These are phyloP conservation scores for Fusarium aywerte DNA, from an alignment of 2,329 filamentous ascomycete species.

Conservation along the genomic window DNA sequence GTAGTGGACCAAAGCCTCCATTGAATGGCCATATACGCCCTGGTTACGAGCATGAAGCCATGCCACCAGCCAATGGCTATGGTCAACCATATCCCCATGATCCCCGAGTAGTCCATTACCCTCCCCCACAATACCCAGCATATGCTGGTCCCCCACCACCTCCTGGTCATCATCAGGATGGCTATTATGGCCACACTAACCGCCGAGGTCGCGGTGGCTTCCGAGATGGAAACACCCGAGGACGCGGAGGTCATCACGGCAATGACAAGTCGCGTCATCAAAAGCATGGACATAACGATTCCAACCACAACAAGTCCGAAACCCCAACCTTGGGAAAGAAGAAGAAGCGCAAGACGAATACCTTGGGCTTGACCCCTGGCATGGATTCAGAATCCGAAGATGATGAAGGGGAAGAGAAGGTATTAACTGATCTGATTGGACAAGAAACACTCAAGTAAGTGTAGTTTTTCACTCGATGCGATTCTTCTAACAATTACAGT, in stretches of 20 bases:
- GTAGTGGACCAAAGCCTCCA: constrained; percentile 52
- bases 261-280: constrained; percentile 58
- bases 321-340: constrained; percentile 66
- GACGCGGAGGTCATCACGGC: constrained; percentile 54
- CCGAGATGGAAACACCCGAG: constrained; percentile 55
- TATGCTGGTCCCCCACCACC: constrained; percentile 56
- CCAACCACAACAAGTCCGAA: constrained; percentile 50
- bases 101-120: constrained; percentile 51
- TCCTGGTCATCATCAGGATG: constrained; percentile 50
- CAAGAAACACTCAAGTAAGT: constrained; percentile 66
- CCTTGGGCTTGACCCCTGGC: constrained; percentile 75
- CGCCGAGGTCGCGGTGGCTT: constrained; percentile 52
- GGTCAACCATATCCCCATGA: constrained; percentile 55
- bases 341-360: constrained; percentile 78
- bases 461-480: not conserved
- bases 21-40: constrained; percentile 51
- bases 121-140: constrained; percentile 51
- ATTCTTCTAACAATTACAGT: constrained; percentile 49
- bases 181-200: constrained; percentile 51
- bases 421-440: constrained; percentile 65
- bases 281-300: constrained; percentile 52
- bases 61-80: constrained; percentile 52
- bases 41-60: constrained; percentile 50
- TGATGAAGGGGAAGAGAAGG: constrained; percentile 77
- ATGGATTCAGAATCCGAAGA: constrained; percentile 73